Base-by-base conservation (phyloP, 257 asterid genomes). In the Solanum okadae region DNA sequence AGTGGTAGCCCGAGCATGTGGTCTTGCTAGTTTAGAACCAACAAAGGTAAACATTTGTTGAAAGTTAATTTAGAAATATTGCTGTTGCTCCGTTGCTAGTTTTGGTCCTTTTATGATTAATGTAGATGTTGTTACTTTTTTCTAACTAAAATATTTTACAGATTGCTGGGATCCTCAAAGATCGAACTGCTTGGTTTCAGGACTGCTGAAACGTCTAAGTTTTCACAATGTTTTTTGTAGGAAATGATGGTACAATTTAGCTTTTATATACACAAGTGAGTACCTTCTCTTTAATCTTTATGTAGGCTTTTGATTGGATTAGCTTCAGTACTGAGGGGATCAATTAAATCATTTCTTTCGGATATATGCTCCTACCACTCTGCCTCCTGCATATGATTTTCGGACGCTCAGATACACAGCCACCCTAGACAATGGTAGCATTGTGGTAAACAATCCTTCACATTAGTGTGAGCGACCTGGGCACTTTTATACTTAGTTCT, bases 1-100 rank as follows among this genome's bases (percentile, higher is more conserved):
- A 91, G 99, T 96, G 94, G 99, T 98, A 83, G 99, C 99, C 87
- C 95, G 99, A 94, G 99, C 99, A 46, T 97, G 99, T 35, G 98
- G 99, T 93, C 99, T 97, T 91, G 99, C 96, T 52, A 94, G 98
- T 93, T 93, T 97, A 89, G 99, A 97, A 89, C 99, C 99, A 85
- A 86, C 93, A 52, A 96, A 96, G 98, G 99, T 95, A 89, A 86
- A 81, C 59, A n/a, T 23, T 63, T 79, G 81, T 46, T 85, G 65
- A 68, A 86, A 25, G 25, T 77, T 40, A 9, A 25, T n/a, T 61
- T n/a, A 22, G 40, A 81, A 75, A 37, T 16, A 38, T 23, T 38
- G 73, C 56, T 16, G 85, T 44, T 59, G 27, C 70, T 27, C 23
- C 23, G 52, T 25, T 86, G 49, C 52, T 7, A 23, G 25, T 44